Base-by-base conservation (phyloP, 192 early-diverging fungal species). In the Chytriomyces sp. region DNA sequence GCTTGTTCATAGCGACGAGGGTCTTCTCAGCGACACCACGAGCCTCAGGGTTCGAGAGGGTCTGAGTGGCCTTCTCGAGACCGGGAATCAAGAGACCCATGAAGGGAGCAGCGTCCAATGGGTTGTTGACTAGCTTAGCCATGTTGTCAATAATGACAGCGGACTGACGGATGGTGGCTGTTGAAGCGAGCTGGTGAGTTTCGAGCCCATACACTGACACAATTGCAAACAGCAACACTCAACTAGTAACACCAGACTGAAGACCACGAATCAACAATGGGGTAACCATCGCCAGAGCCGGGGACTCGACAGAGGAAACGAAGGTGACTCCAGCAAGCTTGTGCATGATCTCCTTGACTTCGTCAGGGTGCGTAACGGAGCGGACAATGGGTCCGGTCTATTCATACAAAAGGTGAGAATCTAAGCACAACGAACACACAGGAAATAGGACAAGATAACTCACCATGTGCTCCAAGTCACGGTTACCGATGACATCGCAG, bases 61-160 rank as follows among this genome's bases (percentile, higher is more conserved):
- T 84, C 70, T 93, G 90, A 63, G 90, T 85, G 69, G 90, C 88
- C 70, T 88, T 85, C 59, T 92, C 88, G 72, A 93, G 78, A 80
- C 88, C 89, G 53, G 92, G 92, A 66, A 92, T 78, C 49, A 93
- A 82, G 56, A 84, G 77, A 69, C 90, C 90, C 80, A 93, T 81
- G 88, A 93, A 93, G 73, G 89, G 91, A 72, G 85, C 83, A 57
- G 90, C 90, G 70, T 91, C 88, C 74, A 86, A 82, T 62, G 92
- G 91, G 82, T 92, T 85, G 78, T 92, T 90, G 70, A 92, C 91
- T 58, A 93, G 85, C 84, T 92, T 93, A 80, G 89, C 91, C 92
- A 93, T 93, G 87, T 93, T 93, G 86, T 92, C 90, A 75, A 93
- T 91, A 80, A 93, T 92, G 71, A 92, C 86, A 65, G 88, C 86